Percentiles rank a stretch among this genome's conserved stretches.
These are phyloP conservation scores for Flaveria robusta DNA, from an alignment of 129 eudicot species.

Conservation along the genomic window DNA sequence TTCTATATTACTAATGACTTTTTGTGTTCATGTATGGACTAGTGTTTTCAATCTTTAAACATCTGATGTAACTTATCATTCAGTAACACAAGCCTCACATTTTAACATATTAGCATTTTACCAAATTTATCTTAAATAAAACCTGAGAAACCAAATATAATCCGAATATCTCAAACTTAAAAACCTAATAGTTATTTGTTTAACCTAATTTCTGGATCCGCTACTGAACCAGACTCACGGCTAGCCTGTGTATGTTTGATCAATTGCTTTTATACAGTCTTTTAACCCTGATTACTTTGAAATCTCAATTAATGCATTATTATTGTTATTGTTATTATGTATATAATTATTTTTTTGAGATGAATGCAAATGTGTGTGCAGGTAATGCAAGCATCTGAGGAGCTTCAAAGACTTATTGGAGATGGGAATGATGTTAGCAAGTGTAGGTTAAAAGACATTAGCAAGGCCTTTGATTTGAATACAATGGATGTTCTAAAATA, in stretches of 20 bases:
- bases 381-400: slow-evolving; percentile 76
- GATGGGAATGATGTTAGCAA: slow-evolving; percentile 54
- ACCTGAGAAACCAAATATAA: not conserved
- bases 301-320: not conserved
- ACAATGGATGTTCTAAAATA: slow-evolving; percentile 65
- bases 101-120: no score
- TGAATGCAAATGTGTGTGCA: slow-evolving; percentile 19
- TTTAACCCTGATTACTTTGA: not conserved
- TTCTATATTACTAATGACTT: not conserved
- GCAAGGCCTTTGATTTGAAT: slow-evolving; percentile 66
- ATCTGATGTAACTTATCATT: not conserved
- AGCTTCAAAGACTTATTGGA: slow-evolving; percentile 66
- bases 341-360: not conserved
- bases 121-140: no score
- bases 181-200: not conserved
- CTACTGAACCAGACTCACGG: not conserved
- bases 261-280: not conserved
- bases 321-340: not conserved
- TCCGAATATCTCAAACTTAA: not conserved
- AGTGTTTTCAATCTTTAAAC: no score
- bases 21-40: not conserved
- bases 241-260: not conserved
- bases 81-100: not conserved
- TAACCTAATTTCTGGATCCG: not conserved
- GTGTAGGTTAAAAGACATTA: slow-evolving; percentile 53